These are phyloP conservation scores for Cryptococcus hybrid DNA, from an alignment of 1,284 basidiomycete genomes.

Conservation along the genomic window DNA sequence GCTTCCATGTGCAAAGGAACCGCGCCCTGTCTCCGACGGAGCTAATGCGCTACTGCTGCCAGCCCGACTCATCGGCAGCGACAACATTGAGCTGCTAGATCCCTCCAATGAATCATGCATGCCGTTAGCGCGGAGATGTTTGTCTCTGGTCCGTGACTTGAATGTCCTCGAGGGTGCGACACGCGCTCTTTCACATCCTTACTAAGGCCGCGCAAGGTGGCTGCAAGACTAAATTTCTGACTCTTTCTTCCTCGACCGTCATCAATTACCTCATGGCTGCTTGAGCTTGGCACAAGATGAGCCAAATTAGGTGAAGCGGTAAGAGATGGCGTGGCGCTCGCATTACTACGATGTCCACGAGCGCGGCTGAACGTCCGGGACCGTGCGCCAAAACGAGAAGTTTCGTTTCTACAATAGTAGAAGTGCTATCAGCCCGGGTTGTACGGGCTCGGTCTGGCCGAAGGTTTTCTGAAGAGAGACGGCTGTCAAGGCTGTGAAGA, in stretches of 20 bases:
- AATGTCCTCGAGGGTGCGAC: slow-evolving; percentile 15
- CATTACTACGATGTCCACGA: not conserved
- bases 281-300: slow-evolving; percentile 6
- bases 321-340: slow-evolving; percentile 9
- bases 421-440: slow-evolving; percentile 20
- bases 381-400: too few species aligned
- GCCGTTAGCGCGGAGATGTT: slow-evolving; percentile 4
- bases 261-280: slow-evolving; percentile 7
- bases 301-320: slow-evolving; percentile 5
- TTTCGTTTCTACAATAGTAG: slow-evolving; percentile 29
- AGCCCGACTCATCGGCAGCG: slow-evolving; percentile 8
- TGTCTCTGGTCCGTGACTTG: slow-evolving; percentile 18
- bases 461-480: slow-evolving; percentile 10
- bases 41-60: slow-evolving; percentile 1
- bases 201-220: slow-evolving; percentile 46
- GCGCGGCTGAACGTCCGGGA: not conserved
- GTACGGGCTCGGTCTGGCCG: slow-evolving; percentile 17
- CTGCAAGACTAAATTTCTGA: slow-evolving; percentile 45
- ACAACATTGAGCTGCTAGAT: not conserved
- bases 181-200: slow-evolving; percentile 45
- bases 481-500: slow-evolving; percentile 3
- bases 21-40: not conserved
- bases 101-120: not conserved
- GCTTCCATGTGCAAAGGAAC: not conserved
- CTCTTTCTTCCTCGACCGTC: slow-evolving; percentile 30